Evolutionary conservation across 495 filamentous ascomycete genomes (phyloP).

Genomic region (Talaromyces trachyspermus): DNA sequence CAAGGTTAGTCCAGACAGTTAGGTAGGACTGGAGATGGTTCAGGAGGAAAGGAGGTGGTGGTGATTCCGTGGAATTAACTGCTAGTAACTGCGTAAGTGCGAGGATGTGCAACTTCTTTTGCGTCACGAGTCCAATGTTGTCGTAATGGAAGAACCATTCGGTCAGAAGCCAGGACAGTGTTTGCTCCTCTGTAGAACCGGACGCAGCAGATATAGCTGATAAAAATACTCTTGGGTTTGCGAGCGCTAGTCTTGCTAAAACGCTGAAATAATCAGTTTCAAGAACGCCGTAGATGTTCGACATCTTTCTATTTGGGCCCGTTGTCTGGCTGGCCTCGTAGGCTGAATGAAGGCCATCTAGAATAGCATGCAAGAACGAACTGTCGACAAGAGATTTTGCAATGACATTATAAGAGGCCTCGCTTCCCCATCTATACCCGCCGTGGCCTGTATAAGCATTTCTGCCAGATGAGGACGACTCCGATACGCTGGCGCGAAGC

Average conservation of each 20-base stretch:
- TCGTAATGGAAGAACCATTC: slow-evolving; percentile 91
- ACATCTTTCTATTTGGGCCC: slow-evolving; percentile 60
- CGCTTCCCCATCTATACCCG: slow-evolving; percentile 63
- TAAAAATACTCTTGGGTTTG: slow-evolving; percentile 57
- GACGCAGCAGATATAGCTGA: slow-evolving; percentile 41
- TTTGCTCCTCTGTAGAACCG: slow-evolving; percentile 37
- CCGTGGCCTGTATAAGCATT: slow-evolving; percentile 60
- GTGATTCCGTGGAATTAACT: slow-evolving; percentile 43
- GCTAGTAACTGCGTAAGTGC: slow-evolving; percentile 76
- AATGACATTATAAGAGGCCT: slow-evolving; percentile 56
- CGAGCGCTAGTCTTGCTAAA: slow-evolving; percentile 70
- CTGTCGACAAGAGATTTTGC: slow-evolving; percentile 60
- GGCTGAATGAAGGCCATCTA: slow-evolving; percentile 63
- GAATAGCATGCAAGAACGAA: slow-evolving; percentile 55
- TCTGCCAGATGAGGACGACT: slow-evolving; percentile 57
- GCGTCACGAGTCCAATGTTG: slow-evolving; percentile 62
- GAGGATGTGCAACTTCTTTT: slow-evolving; percentile 75
- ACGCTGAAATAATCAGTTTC: slow-evolving; percentile 79
- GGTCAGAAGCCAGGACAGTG: slow-evolving; percentile 62
- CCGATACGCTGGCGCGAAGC: slow-evolving; percentile 60
- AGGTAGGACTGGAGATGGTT: slow-evolving; percentile 56
- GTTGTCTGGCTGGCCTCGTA: slow-evolving; percentile 68
- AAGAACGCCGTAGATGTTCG: slow-evolving; percentile 57
- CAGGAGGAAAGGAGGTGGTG: slow-evolving; percentile 44
- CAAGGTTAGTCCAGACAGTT: slow-evolving; percentile 62